Base-by-base conservation (phyloP, 2,329 filamentous ascomycete species). In the Hypoxylon sp. region DNA sequence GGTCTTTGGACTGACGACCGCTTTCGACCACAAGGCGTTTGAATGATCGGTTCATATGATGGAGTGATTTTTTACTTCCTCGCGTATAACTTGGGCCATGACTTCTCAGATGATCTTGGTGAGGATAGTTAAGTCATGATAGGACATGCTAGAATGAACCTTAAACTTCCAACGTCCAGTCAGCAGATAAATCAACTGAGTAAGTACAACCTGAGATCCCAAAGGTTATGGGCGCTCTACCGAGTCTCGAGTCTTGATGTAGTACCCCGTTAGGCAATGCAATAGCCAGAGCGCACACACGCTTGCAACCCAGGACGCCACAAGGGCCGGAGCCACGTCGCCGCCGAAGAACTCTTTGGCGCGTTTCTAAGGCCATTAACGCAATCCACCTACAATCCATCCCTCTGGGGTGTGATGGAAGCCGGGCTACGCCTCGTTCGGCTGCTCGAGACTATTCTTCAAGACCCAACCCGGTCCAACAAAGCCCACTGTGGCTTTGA, bases 161-260 rank as follows among this genome's bases (percentile, higher is more conserved):
- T 37, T 29, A 21, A 52, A 3, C 32, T 27, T 21, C 35, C 13
- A 42, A 53, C 54, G 54, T 59, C 62, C 62, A 65, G 42, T 59
- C 62, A 65, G 62, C 54, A 54, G 42, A 54, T 32, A 48, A 54
- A 65, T 59, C 54, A 17, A 59, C 54, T 54, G 52, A 58, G 53
- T 44, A 64, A 64, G 47, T 13, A n/a, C 5, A 27, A 39, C 39
- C 13, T 58, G 24, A 42, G 13, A 52, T 57, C 52, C 53, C 37
- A 15, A 35, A 15, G 8, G 44, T 21, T 27, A 2, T 27, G 5
- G 24, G 24, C 24, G 6, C 19, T 32, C 46, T n/a, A 57, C 52
- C 52, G 42, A 32, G 32, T 46, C 53, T 42, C 52, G 35, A 63
- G 60, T 44, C 60, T 63, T 46, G 5, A 13, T 32, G 47, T 52